phyloP scores from a whole-genome alignment of 257 asterid genomes.

The Eustoma russellianum region DNA sequence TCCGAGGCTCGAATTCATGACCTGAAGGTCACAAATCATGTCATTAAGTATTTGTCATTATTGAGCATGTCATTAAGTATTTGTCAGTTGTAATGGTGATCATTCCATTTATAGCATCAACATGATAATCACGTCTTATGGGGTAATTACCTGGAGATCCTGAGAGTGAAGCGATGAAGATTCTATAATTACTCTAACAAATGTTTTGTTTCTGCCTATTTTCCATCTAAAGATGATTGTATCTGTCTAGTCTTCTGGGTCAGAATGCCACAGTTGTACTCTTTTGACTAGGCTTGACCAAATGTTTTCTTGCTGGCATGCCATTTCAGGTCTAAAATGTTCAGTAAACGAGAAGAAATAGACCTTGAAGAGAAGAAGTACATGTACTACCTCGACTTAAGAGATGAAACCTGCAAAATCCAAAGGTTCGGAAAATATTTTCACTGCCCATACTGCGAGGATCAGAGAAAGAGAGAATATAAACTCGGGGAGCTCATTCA shows the following conservation, averaged over 20 bases:
- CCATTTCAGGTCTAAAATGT: slow-evolving; percentile 3
- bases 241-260: too few relatives aligned
- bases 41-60: too few relatives aligned
- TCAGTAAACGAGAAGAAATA: slow-evolving; percentile 7
- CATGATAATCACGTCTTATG: too few relatives aligned
- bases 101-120: too few relatives aligned
- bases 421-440: slow-evolving; percentile 37
- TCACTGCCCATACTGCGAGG: slow-evolving; percentile 56
- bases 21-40: too few relatives aligned
- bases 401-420: slow-evolving; percentile 37
- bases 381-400: slow-evolving; percentile 43
- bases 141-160: too few relatives aligned
- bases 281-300: neutral
- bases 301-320: neutral
- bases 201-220: neutral
- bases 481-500: slow-evolving; percentile 36
- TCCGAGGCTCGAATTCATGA: too few relatives aligned
- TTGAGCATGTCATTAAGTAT: too few relatives aligned
- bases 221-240: too few relatives aligned
- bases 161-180: too few relatives aligned
- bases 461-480: slow-evolving; percentile 41
- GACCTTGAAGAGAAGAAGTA: slow-evolving; percentile 46
- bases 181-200: neutral
- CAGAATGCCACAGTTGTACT: too few relatives aligned
- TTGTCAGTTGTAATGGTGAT: too few relatives aligned